Conservation (phyloP, 2,329 filamentous ascomycete genomes). For the Harringtonia lauricola region DNA sequence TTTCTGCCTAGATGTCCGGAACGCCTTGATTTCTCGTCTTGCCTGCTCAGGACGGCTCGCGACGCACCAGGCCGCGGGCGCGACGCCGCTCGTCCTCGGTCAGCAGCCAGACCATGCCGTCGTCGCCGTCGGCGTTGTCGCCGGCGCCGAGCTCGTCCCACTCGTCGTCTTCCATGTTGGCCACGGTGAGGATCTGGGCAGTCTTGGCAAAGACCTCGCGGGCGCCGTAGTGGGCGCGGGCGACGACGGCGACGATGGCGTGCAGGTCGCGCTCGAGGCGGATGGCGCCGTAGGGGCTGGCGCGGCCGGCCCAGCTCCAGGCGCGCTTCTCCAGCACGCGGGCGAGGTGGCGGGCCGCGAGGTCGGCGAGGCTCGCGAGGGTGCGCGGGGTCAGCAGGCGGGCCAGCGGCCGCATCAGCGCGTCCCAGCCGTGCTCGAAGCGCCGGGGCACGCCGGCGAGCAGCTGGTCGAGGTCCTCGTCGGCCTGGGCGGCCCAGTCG, state of each 20-base stretch:
- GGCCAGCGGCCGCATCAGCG: slow-evolving; percentile 72
- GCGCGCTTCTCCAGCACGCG: slow-evolving; percentile 79
- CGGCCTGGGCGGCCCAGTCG: slow-evolving; percentile 42
- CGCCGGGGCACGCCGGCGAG: slow-evolving; percentile 63
- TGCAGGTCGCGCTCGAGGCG: slow-evolving; percentile 76
- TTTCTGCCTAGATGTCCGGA: too few relatives aligned
- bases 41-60: too few relatives aligned
- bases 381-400: slow-evolving; percentile 72
- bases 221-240: slow-evolving; percentile 63
- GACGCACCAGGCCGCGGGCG: slow-evolving; percentile 56
- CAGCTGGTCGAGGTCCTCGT: slow-evolving; percentile 32
- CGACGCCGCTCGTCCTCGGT: slow-evolving; percentile 62
- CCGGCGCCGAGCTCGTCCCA: slow-evolving; percentile 59
- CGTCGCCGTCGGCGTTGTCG: slow-evolving; percentile 22
- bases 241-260: slow-evolving; percentile 58
- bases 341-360: slow-evolving; percentile 64
- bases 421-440: slow-evolving; percentile 79
- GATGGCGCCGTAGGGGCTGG: slow-evolving; percentile 71
- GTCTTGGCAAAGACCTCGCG: slow-evolving; percentile 68
- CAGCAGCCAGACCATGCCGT: slow-evolving; percentile 61
- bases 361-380: slow-evolving; percentile 64
- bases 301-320: slow-evolving; percentile 66
- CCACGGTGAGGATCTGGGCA: slow-evolving; percentile 70
- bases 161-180: slow-evolving; percentile 93
- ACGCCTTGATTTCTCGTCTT: too few relatives aligned